phyloP scores from a whole-genome alignment of 345 rosid genomes.

The Citrus sinensis region DVS_A1.0 CM039163.1:44630501-44631000 shows the following conservation, averaged over 20 bases:
- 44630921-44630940: not conserved
- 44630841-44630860: not conserved
- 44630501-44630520: not conserved
- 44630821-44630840: not conserved
- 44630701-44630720: too few relatives aligned
- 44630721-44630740: too few relatives aligned
- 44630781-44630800: not conserved
- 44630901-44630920: slow-evolving; percentile 4
- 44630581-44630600: not conserved
- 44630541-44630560: not conserved
- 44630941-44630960: not conserved
- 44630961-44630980: slow-evolving; percentile 9
- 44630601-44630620: not conserved
- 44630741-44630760: too few relatives aligned
- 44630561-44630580: not conserved
- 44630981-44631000: not conserved
- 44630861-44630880: not conserved
- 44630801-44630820: not conserved
- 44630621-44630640: not conserved
- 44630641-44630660: not conserved
- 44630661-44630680: too few relatives aligned
- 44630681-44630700: too few relatives aligned
- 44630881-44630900: not conserved
- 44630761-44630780: not conserved
- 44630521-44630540: not conserved